phyloP scores from a whole-genome alignment of 2,329 filamentous ascomycete genomes.

The Onygenales sp. region DNA sequence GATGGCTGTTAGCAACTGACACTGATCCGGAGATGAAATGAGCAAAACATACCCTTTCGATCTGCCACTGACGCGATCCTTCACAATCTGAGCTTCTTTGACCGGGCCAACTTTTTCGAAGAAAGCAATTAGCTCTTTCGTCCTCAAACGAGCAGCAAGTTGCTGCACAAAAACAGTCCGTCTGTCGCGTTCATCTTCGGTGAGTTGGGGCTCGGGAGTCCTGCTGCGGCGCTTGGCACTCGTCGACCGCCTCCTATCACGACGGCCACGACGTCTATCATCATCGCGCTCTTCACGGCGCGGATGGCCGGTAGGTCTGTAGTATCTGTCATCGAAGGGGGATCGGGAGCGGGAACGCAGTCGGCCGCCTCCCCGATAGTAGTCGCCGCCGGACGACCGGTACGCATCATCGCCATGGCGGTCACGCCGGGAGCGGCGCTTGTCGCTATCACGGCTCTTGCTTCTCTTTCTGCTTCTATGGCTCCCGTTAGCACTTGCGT shows the following conservation, averaged over 20 bases:
- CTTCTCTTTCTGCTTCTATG: slow-evolving; percentile 74
- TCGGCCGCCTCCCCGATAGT: slow-evolving; percentile 56
- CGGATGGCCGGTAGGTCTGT: slow-evolving; percentile 41
- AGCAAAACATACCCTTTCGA: slow-evolving; percentile 76
- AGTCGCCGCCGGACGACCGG: slow-evolving; percentile 52
- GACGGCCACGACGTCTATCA: slow-evolving; percentile 40
- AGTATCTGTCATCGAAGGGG: slow-evolving; percentile 51
- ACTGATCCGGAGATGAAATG: background rate
- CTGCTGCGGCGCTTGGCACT: slow-evolving; percentile 34
- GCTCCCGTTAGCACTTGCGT: slow-evolving; percentile 58
- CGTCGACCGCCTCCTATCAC: slow-evolving; percentile 41
- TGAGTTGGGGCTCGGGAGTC: slow-evolving; percentile 60
- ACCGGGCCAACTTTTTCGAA: slow-evolving; percentile 93
- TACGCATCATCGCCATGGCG: slow-evolving; percentile 45
- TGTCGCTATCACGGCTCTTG: slow-evolving; percentile 66
- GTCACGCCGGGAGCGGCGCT: slow-evolving; percentile 62
- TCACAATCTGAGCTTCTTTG: slow-evolving; percentile 96
- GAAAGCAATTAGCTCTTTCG: slow-evolving; percentile 85
- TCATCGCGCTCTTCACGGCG: slow-evolving; percentile 40
- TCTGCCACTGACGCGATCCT: slow-evolving; percentile 90
- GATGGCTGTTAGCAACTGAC: slow-evolving; percentile 18
- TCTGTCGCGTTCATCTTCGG: slow-evolving; percentile 91
- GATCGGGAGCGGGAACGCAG: slow-evolving; percentile 63
- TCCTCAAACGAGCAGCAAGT: slow-evolving; percentile 84
- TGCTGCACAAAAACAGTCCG: slow-evolving; percentile 98